Conservation (phyloP, 257 asterid species). For the Capsicum rhomboideum region DNA sequence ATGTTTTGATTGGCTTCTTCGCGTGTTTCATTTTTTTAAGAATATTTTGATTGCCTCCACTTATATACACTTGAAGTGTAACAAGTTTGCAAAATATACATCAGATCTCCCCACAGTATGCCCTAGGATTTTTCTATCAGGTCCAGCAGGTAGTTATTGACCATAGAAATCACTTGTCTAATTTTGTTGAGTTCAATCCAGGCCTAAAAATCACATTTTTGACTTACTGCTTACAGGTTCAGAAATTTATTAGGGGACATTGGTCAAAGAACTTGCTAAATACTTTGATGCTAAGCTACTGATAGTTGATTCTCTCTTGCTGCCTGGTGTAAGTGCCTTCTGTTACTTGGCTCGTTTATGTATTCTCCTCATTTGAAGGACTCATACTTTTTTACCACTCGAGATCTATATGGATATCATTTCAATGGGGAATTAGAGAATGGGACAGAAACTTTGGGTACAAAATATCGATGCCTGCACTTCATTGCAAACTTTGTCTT, state of each 20-base stretch:
- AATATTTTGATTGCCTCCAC: conserved; percentile 71
- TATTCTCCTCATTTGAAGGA: background rate
- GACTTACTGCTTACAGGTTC: conserved; percentile 42
- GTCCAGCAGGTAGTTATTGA: conserved; percentile 61
- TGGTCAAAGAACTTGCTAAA: conserved; percentile 70
- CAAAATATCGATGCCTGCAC: no score
- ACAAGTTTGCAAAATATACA: conserved; percentile 36
- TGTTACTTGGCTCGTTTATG: background rate
- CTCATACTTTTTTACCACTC: background rate
- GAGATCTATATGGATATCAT: background rate
- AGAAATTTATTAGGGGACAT: conserved; percentile 79
- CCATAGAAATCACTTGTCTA: background rate
- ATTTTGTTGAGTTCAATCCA: background rate
- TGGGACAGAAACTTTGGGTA: background rate
- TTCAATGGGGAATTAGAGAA: background rate
- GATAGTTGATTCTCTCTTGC: conserved; percentile 52
- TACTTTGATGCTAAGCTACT: conserved; percentile 55
- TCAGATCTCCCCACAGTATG: conserved; percentile 67
- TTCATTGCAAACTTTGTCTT: no score
- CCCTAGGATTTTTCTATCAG: conserved; percentile 76
- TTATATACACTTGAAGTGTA: conserved; percentile 58
- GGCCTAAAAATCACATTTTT: background rate
- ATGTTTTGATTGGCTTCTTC: no score
- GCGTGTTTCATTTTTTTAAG: no score
- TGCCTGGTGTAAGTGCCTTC: conserved; percentile 61